phyloP scores from a whole-genome alignment of 768 basidiomycete species.

The Filobasidium wieringae region DNA sequence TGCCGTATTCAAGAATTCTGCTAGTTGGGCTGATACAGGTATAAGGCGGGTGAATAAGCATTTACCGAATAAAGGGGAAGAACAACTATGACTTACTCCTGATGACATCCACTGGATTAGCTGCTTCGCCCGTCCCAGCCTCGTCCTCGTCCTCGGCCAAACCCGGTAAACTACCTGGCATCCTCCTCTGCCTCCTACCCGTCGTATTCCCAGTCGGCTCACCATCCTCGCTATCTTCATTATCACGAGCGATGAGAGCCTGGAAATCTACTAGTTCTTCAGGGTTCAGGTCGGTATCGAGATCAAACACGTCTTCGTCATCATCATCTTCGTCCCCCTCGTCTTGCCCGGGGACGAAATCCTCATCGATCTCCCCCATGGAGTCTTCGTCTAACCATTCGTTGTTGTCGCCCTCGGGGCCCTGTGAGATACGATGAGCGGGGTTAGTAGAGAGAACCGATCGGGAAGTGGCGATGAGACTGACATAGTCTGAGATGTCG shows the following conservation, averaged over 20 bases:
- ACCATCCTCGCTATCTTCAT: constrained; percentile 15
- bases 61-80: background rate
- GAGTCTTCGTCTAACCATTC: background rate
- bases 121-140: constrained; percentile 13
- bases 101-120: background rate
- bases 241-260: background rate
- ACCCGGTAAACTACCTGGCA: too few relatives aligned
- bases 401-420: background rate
- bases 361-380: background rate
- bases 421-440: background rate
- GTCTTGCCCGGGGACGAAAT: background rate
- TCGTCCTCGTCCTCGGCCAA: constrained; percentile 15
- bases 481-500: too few relatives aligned
- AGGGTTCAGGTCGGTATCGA: constrained; percentile 11
- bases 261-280: constrained; percentile 1
- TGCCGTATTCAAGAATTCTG: too few relatives aligned
- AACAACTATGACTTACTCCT: background rate
- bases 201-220: constrained; percentile 8
- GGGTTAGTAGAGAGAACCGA: background rate
- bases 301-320: constrained; percentile 11
- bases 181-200: constrained; percentile 12
- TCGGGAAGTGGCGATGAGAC: background rate
- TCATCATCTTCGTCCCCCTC: constrained; percentile 16
- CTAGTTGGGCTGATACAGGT: background rate
- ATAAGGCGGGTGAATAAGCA: background rate